These are phyloP conservation scores for Lithospermum erythrorhizon DNA, from an alignment of 257 asterid species.

Conservation along the genomic window DNA sequence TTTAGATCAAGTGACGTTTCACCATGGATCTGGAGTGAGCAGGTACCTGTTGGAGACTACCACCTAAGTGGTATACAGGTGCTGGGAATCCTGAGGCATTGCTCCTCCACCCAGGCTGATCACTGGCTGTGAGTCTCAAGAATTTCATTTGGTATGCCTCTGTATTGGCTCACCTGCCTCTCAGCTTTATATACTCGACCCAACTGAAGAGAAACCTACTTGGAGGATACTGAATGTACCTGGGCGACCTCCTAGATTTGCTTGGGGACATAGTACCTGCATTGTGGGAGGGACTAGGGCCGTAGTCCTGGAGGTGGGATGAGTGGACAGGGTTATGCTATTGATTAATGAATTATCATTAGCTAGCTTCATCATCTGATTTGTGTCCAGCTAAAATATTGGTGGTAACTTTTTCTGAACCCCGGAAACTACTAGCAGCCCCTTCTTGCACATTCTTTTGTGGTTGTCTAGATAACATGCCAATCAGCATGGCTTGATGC, in stretches of 20 bases:
- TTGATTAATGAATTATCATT: no score
- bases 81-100: constrained; percentile 86
- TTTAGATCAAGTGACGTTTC: constrained; percentile 87
- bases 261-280: no score
- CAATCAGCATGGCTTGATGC: no score
- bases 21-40: constrained; percentile 89
- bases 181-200: constrained; percentile 82
- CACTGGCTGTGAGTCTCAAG: constrained; percentile 60
- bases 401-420: no score
- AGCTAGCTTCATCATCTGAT: no score
- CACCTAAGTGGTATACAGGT: constrained; percentile 82
- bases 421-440: no score
- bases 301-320: no score
- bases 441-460: no score
- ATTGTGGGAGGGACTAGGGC: constrained; percentile 23
- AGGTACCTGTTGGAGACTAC: constrained; percentile 85
- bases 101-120: constrained; percentile 94
- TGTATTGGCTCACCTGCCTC: constrained; percentile 93
- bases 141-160: constrained; percentile 81
- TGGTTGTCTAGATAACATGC: no score
- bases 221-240: constrained; percentile 55
- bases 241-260: no score
- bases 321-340: no score
- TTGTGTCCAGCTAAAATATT: no score
- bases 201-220: constrained; percentile 89